These are phyloP conservation scores for Podospora pseudopauciseta DNA, from an alignment of 495 filamentous ascomycete genomes.

Conservation along the genomic window DNA sequence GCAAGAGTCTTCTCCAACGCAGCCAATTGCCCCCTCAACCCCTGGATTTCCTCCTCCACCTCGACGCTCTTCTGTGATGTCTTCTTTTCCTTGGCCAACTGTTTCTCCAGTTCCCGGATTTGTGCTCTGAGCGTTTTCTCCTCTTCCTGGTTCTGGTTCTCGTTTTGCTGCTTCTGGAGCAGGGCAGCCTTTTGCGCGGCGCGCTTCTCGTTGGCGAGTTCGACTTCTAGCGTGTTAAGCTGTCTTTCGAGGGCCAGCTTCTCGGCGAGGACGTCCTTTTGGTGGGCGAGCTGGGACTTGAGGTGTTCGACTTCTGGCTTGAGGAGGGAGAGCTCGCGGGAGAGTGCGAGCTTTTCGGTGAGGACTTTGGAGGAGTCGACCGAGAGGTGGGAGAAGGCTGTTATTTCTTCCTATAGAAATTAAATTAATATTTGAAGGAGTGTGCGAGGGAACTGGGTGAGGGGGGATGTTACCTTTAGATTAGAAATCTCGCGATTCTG, in stretches of 20 bases:
- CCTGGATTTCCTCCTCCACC: conserved; percentile 36
- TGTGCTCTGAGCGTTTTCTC: conserved; percentile 47
- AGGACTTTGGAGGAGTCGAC: conserved; percentile 66
- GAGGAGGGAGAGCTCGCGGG: conserved; percentile 64
- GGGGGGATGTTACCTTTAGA: conserved; percentile 55
- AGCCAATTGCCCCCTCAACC: conserved; percentile 26
- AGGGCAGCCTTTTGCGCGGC: conserved; percentile 57
- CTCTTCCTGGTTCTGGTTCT: conserved; percentile 32
- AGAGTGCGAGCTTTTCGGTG: conserved; percentile 70
- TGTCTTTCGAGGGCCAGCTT: conserved; percentile 74
- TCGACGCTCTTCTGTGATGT: conserved; percentile 32
- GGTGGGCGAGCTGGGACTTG: conserved; percentile 60
- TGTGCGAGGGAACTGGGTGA: too few relatives aligned
- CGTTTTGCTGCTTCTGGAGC: conserved; percentile 36
- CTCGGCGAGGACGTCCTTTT: conserved; percentile 64
- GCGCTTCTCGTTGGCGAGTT: conserved; percentile 74
- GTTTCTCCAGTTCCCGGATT: conserved; percentile 48
- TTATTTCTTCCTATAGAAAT: conserved; percentile 59
- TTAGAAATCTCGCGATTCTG: conserved; percentile 62
- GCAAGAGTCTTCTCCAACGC: conserved; percentile 26
- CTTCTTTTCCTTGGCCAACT: conserved; percentile 50
- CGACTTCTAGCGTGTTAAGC: conserved; percentile 68
- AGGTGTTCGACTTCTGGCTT: conserved; percentile 79
- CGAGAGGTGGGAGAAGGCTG: conserved; percentile 56
- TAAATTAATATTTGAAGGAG: background rate